phyloP scores from a whole-genome alignment of 805 yeast genomes.

The Debaryomyces tyrocola region DNA sequence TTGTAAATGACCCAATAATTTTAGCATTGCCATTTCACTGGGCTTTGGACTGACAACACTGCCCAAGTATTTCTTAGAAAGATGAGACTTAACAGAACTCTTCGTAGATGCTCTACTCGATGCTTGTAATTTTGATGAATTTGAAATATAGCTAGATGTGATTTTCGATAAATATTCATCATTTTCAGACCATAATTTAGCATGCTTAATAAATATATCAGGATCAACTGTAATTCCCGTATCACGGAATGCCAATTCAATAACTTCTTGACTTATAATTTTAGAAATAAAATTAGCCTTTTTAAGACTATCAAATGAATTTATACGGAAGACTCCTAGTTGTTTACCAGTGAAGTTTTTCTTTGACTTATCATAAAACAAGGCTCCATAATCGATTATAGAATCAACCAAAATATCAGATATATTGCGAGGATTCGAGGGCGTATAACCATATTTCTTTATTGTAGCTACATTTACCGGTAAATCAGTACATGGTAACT shows the following conservation, averaged over 20 bases:
- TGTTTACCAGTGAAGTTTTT: slow-evolving; percentile 45
- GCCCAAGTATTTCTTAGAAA: slow-evolving; percentile 36
- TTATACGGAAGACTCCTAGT: slow-evolving; percentile 50
- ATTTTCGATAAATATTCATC: slow-evolving; percentile 40
- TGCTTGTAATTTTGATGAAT: slow-evolving; percentile 37
- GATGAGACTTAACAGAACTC: slow-evolving; percentile 31
- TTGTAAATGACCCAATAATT: slow-evolving; percentile 48
- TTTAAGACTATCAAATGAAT: slow-evolving; percentile 49
- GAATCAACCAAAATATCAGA: slow-evolving; percentile 28
- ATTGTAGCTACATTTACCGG: slow-evolving; percentile 33
- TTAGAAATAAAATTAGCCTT: slow-evolving; percentile 51
- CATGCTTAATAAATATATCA: slow-evolving; percentile 40
- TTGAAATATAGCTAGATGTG: slow-evolving; percentile 38
- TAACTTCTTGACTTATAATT: slow-evolving; percentile 47
- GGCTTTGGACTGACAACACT: slow-evolving; percentile 43
- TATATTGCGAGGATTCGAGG: slow-evolving; percentile 31
- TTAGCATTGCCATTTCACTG: slow-evolving; percentile 45
- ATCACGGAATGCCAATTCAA: slow-evolving; percentile 47
- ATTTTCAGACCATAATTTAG: slow-evolving; percentile 49
- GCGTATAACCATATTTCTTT: slow-evolving; percentile 35
- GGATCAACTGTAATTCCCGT: slow-evolving; percentile 32
- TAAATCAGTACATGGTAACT: slow-evolving; percentile 25
- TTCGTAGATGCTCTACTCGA: slow-evolving; percentile 43
- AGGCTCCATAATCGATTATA: slow-evolving; percentile 47
- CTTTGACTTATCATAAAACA: slow-evolving; percentile 38